These are phyloP conservation scores for Paraconiothyrium brasiliense DNA, from an alignment of 2,329 filamentous ascomycete genomes.

Conservation along the genomic window DNA sequence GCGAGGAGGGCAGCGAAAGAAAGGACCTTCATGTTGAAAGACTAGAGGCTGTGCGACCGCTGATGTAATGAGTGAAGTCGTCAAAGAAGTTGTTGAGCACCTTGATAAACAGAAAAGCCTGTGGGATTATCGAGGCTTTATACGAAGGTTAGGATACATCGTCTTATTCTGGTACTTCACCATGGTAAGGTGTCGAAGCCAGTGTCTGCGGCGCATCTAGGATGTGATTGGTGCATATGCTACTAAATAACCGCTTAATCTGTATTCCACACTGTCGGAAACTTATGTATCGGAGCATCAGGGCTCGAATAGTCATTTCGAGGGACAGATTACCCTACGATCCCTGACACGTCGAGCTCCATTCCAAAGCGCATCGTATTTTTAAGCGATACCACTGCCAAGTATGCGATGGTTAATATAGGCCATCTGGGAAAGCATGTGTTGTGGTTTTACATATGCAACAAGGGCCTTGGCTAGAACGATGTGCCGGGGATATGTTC, in stretches of 20 bases:
- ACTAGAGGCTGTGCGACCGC: neutral
- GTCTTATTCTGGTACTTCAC: conserved; percentile 3
- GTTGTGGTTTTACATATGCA: conserved; percentile 10
- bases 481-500: neutral
- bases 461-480: conserved; percentile 5
- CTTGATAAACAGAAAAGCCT: conserved; percentile 4
- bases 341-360: conserved; percentile 5
- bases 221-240: conserved; percentile 7
- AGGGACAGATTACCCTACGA: neutral
- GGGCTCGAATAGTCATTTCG: conserved; percentile 19
- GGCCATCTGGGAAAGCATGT: neutral
- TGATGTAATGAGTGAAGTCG: conserved; percentile 7
- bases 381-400: conserved; percentile 1
- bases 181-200: conserved; percentile 1
- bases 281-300: conserved; percentile 13
- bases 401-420: conserved; percentile 9
- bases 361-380: neutral
- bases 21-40: conserved; percentile 23
- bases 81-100: conserved; percentile 8
- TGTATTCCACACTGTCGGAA: conserved; percentile 4
- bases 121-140: conserved; percentile 2
- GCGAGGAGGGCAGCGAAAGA: conserved; percentile 18
- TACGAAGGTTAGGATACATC: neutral
- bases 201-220: neutral
- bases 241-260: conserved; percentile 6